Evolutionary conservation across 2,329 filamentous ascomycete genomes (phyloP).

Genomic region (Rhynchosporium graminicola): DNA sequence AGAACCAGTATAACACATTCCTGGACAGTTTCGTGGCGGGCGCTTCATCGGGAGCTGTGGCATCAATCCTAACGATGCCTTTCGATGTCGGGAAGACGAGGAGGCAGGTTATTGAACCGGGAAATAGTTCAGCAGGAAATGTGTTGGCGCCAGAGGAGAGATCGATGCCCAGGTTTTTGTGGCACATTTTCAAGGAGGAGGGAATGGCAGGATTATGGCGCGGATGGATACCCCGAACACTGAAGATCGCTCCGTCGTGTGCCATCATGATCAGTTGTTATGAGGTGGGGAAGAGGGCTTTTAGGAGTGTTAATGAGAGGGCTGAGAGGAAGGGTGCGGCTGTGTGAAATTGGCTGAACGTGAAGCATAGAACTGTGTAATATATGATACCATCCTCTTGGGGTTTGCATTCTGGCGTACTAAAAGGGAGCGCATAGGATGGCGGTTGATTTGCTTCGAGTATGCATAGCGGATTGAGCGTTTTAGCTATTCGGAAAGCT

Average conservation of each 20-base stretch:
- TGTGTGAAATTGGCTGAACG: not conserved
- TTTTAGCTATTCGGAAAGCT: slow-evolving; percentile 19
- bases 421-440: slow-evolving; percentile 17
- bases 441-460: slow-evolving; percentile 13
- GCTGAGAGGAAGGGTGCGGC: slow-evolving; percentile 33
- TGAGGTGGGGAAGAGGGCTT: slow-evolving; percentile 90
- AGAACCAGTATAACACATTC: slow-evolving; percentile 77
- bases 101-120: slow-evolving; percentile 76
- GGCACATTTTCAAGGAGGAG: slow-evolving; percentile 87
- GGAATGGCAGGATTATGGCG: slow-evolving; percentile 80
- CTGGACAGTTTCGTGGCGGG: slow-evolving; percentile 88
- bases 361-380: slow-evolving; percentile 19
- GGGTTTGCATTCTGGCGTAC: slow-evolving; percentile 19
- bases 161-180: slow-evolving; percentile 79
- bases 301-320: slow-evolving; percentile 70
- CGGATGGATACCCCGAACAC: slow-evolving; percentile 86
- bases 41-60: slow-evolving; percentile 77
- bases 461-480: slow-evolving; percentile 34
- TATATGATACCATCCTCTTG: slow-evolving; percentile 22
- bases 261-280: slow-evolving; percentile 99
- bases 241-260: slow-evolving; percentile 94
- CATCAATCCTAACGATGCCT: slow-evolving; percentile 86
- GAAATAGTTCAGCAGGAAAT: slow-evolving; percentile 41
- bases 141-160: slow-evolving; percentile 66
- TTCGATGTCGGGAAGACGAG: slow-evolving; percentile 98